A percentile compares a stretch with the other conserved stretches of the same genome.
Conservation (phyloP, 176 grass and related monocot species). For the Pontederia crassipes region DNA sequence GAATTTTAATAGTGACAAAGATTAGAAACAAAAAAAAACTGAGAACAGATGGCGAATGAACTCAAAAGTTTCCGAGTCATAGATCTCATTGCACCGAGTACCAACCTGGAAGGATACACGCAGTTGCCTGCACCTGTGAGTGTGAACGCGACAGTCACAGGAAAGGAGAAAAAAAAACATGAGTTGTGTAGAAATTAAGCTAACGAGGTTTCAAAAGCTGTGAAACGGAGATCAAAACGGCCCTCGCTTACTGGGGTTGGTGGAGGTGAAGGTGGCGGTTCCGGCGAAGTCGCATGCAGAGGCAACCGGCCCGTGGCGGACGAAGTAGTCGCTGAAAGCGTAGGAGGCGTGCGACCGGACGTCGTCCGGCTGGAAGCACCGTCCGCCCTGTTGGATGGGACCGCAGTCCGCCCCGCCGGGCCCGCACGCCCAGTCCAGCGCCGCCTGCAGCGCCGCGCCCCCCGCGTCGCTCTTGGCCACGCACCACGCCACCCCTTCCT, state of each 20-base stretch:
- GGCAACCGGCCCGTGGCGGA: slow-evolving; percentile 34
- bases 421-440: slow-evolving; percentile 58
- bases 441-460: slow-evolving; percentile 49
- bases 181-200: not conserved
- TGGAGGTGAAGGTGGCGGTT: slow-evolving; percentile 52
- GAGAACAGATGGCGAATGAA: too few species aligned
- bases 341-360: slow-evolving; percentile 50
- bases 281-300: slow-evolving; percentile 57
- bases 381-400: slow-evolving; percentile 50
- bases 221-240: not conserved
- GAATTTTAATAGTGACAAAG: too few species aligned
- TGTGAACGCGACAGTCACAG: slow-evolving; percentile 10
- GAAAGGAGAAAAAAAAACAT: not conserved
- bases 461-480: slow-evolving; percentile 72
- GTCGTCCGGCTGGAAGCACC: slow-evolving; percentile 49
- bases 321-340: slow-evolving; percentile 70
- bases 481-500: slow-evolving; percentile 45
- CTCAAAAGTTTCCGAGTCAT: too few species aligned
- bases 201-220: not conserved
- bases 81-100: not conserved
- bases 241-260: slow-evolving; percentile 39
- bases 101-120: slow-evolving; percentile 53
- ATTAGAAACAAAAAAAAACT: too few species aligned
- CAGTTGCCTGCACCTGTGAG: slow-evolving; percentile 47
- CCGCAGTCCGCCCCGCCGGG: slow-evolving; percentile 48